Evolutionary conservation across 2,329 filamentous ascomycete genomes (phyloP), one percentile per base, ranked within the genome.

Genomic region (Ceratocystis cubensis): DNA sequence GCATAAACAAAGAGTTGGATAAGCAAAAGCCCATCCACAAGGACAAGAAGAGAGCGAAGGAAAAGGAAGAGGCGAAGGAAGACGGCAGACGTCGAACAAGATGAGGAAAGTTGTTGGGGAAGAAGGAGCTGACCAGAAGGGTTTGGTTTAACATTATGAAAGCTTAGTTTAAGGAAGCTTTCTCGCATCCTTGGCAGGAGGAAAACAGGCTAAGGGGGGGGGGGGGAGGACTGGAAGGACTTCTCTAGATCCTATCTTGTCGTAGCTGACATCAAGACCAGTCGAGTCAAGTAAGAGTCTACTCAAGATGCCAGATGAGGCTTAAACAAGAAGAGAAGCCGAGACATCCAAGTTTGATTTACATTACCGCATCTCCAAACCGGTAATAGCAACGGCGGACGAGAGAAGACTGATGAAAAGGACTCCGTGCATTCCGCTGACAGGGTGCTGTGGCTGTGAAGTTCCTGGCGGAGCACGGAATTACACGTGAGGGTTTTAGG

Each of bases 101-200:
- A 61, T 7, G 20, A 8, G 44, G 22, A 62, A 17, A 44, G 30
- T 17, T 33, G 53, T 57, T 33, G 28, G 53, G 50, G 53, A 30
- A 57, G 53, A 6, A 57, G 30, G 13, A 57, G 37, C 37, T 10
- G 8, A 41, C 37, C 13, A 41, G 37, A 25, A 57, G 30, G 17
- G n/a, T 22, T 30, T 57, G 5, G 15, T 15, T 25, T 6, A n/a
- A 25, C 22, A 57, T 28, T 41, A 41, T 41, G 22, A 30, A 57
- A 57, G 53, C 53, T 57, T 57, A 57, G 53, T 57, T 25, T 28
- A 30, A 57, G 10, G 30, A 57, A 57, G 53, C 53, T 57, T 57
- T 57, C 15, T 33, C 22, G 15, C 22, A 30, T 57, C 53, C 53
- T 56, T 57, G 53, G 10, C 53, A 57, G 53, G 15, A 41, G 3